A percentile compares a stretch with the other conserved stretches of the same genome.
These are phyloP conservation scores for Stachybotrys echinatus DNA, from an alignment of 2,329 filamentous ascomycete genomes.

Conservation along the genomic window DNA sequence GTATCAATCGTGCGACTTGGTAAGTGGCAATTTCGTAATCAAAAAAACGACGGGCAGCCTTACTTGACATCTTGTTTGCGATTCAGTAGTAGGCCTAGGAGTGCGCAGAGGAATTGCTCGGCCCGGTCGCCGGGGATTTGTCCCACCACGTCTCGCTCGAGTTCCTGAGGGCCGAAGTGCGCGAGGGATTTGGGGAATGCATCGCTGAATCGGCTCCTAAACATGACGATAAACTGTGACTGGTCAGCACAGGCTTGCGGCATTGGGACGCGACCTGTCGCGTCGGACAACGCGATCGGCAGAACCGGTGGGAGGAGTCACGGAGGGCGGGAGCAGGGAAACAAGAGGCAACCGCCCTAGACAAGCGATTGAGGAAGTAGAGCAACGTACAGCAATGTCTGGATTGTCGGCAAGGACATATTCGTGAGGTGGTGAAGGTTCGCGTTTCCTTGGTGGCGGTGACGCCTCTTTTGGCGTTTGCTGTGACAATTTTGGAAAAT, in stretches of 20 bases:
- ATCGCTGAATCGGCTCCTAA: conserved; percentile 87
- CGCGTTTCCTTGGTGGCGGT: conserved; percentile 69
- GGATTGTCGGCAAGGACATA: conserved; percentile 85
- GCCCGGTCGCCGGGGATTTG: conserved; percentile 74
- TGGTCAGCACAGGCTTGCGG: conserved; percentile 26
- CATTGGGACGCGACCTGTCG: conserved; percentile 45
- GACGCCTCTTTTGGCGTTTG: conserved; percentile 51
- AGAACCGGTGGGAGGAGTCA: neutral
- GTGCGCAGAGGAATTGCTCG: conserved; percentile 82
- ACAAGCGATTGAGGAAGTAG: neutral
- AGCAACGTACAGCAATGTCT: conserved; percentile 79
- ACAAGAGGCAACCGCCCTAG: conserved; percentile 1
- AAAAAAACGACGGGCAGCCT: conserved; percentile 27
- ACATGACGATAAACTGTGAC: conserved; percentile 92
- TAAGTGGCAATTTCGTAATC: neutral
- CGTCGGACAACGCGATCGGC: conserved; percentile 29
- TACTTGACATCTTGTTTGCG: conserved; percentile 99
- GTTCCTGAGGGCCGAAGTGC: conserved; percentile 91
- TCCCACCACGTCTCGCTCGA: conserved; percentile 81
- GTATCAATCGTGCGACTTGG: conserved; percentile 1
- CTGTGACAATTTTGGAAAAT: conserved; percentile 56
- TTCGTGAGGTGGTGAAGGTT: conserved; percentile 85
- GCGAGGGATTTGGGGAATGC: conserved; percentile 81
- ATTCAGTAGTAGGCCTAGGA: conserved; percentile 85
- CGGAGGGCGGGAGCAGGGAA: neutral